phyloP scores from a whole-genome alignment of 257 asterid species.

The Rauvolfia tetraphylla region DNA sequence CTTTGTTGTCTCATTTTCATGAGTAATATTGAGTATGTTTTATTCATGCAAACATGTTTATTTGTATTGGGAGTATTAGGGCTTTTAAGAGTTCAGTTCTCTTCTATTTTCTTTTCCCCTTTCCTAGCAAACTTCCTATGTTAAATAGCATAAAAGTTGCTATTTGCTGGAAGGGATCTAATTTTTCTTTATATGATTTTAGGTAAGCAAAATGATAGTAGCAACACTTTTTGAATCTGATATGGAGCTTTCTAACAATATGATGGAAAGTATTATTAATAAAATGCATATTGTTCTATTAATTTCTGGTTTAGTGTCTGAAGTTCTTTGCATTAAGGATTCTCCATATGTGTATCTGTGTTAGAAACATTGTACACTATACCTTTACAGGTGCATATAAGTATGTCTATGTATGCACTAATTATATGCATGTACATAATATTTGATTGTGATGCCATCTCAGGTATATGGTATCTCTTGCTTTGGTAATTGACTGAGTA shows the following conservation, averaged over 20 bases:
- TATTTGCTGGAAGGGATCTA: slow-evolving; percentile 12
- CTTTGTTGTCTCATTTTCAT: neutral
- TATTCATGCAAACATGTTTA: neutral
- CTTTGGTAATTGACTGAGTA: neutral
- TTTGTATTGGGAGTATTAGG: neutral
- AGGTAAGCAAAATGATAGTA: slow-evolving; percentile 96
- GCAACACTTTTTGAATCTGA: slow-evolving; percentile 97
- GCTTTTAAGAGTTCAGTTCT: too few species aligned
- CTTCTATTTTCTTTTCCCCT: too few species aligned
- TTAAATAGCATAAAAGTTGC: neutral
- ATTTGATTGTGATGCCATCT: neutral
- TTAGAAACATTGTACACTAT: neutral
- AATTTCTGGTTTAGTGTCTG: neutral
- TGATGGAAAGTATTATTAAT: slow-evolving; percentile 72
- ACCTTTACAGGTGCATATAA: neutral
- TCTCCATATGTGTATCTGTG: too few species aligned
- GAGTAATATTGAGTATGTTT: neutral
- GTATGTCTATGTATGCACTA: neutral
- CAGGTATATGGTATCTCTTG: neutral
- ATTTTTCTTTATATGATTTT: slow-evolving; percentile 14
- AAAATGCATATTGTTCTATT: slow-evolving; percentile 36
- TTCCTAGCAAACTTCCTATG: neutral
- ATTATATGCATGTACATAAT: too few species aligned
- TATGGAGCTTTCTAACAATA: slow-evolving; percentile 83
- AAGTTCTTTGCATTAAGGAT: too few species aligned